Evolutionary conservation across 495 filamentous ascomycete species (phyloP).

Genomic region (Hypoxylon perforatum): DNA sequence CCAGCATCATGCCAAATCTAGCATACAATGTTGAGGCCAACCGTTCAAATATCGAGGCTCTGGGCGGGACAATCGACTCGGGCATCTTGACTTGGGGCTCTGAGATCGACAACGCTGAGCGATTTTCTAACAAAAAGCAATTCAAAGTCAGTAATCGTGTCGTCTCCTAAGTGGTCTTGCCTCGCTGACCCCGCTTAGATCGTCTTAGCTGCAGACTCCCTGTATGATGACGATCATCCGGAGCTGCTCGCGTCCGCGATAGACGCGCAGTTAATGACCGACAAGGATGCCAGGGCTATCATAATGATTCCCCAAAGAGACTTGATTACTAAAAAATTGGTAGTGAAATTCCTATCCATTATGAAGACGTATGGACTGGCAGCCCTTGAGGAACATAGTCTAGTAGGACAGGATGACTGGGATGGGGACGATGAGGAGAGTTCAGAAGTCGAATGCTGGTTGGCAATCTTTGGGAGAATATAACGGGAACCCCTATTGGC

Average conservation of each 20-base stretch:
- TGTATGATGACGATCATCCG: slow-evolving; percentile 63
- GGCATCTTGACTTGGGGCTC: slow-evolving; percentile 57
- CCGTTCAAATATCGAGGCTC: slow-evolving; percentile 40
- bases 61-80: slow-evolving; percentile 50
- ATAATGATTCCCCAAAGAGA: slow-evolving; percentile 61
- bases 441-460: slow-evolving; percentile 56
- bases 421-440: slow-evolving; percentile 54
- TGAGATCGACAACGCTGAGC: slow-evolving; percentile 45
- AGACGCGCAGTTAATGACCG: slow-evolving; percentile 49
- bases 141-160: slow-evolving; percentile 52
- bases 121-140: slow-evolving; percentile 47
- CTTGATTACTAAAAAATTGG: slow-evolving; percentile 49
- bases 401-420: slow-evolving; percentile 60
- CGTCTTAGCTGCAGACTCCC: slow-evolving; percentile 56
- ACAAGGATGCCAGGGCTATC: slow-evolving; percentile 50
- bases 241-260: slow-evolving; percentile 56
- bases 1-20: slow-evolving; percentile 57
- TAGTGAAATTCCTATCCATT: slow-evolving; percentile 36
- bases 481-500: neutral
- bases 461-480: slow-evolving; percentile 54
- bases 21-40: slow-evolving; percentile 53
- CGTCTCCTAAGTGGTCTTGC: neutral
- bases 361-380: slow-evolving; percentile 45
- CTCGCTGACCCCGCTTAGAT: slow-evolving; percentile 46
- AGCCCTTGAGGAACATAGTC: slow-evolving; percentile 46